These are phyloP conservation scores for Euphrasia arctica DNA, from an alignment of 305 asterid species.

Conservation along the genomic window DNA sequence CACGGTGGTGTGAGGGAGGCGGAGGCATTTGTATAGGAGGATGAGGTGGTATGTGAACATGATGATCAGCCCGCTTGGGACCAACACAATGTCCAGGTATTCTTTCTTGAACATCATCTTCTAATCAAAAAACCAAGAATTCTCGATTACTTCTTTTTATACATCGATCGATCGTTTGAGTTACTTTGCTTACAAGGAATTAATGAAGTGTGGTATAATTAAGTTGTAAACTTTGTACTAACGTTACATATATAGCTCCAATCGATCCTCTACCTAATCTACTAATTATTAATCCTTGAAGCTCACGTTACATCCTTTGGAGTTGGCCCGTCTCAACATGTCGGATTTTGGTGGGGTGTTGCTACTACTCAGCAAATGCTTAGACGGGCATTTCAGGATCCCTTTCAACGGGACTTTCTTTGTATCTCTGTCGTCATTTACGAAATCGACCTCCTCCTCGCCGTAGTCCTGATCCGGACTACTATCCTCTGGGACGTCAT, in stretches of 20 bases:
- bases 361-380: slow-evolving; percentile 25
- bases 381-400: slow-evolving; percentile 49
- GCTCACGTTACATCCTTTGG: slow-evolving; percentile 58
- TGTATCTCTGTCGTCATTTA: background rate
- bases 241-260: slow-evolving; percentile 22
- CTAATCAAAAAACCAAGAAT: no score
- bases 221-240: background rate
- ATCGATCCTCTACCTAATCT: slow-evolving; percentile 22
- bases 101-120: slow-evolving; percentile 40
- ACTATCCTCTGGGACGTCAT: background rate
- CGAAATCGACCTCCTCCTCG: slow-evolving; percentile 13
- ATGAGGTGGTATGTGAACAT: slow-evolving; percentile 58
- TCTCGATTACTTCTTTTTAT: slow-evolving; percentile 17
- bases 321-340: slow-evolving; percentile 50
- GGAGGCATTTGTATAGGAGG: slow-evolving; percentile 62
- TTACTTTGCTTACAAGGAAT: slow-evolving; percentile 33
- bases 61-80: slow-evolving; percentile 52
- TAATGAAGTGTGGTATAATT: slow-evolving; percentile 7
- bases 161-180: background rate
- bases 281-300: slow-evolving; percentile 31
- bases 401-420: slow-evolving; percentile 47
- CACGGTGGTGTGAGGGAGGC: slow-evolving; percentile 70
- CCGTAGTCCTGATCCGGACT: slow-evolving; percentile 1
- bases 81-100: slow-evolving; percentile 55
- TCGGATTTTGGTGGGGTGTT: slow-evolving; percentile 13